Evolutionary conservation across 768 basidiomycete genomes (phyloP).

Genomic region (Exsudoporus frostii): DNA sequence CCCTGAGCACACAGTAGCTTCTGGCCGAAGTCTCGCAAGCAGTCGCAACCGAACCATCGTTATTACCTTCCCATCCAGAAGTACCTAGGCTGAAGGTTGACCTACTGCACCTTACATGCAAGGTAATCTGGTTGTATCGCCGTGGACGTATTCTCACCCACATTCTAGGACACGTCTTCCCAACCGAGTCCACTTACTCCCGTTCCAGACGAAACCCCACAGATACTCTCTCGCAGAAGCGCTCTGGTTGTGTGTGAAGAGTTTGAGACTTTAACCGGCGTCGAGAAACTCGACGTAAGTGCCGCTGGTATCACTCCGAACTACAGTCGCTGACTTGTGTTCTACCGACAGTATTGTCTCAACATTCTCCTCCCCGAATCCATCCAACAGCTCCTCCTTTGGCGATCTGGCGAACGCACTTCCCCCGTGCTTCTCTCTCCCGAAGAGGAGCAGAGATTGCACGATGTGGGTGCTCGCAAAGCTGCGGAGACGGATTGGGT

Average conservation of each 20-base stretch:
- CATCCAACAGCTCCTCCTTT: slow-evolving; percentile 68
- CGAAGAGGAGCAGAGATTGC: slow-evolving; percentile 55
- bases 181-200: slow-evolving; percentile 24
- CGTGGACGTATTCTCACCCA: neutral
- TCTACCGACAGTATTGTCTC: slow-evolving; percentile 54
- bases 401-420: slow-evolving; percentile 60
- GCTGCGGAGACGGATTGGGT: slow-evolving; percentile 67
- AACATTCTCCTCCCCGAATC: slow-evolving; percentile 72
- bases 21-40: slow-evolving; percentile 28
- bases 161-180: slow-evolving; percentile 13
- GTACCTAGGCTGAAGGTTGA: slow-evolving; percentile 16
- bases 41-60: slow-evolving; percentile 28
- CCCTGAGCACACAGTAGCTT: slow-evolving; percentile 22
- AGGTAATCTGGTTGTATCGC: slow-evolving; percentile 11
- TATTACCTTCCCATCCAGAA: slow-evolving; percentile 27
- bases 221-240: neutral
- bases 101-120: neutral
- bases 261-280: slow-evolving; percentile 41
- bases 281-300: slow-evolving; percentile 54
- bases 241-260: slow-evolving; percentile 37
- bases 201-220: slow-evolving; percentile 11
- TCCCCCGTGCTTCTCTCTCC: slow-evolving; percentile 45
- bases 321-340: neutral
- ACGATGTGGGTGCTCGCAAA: slow-evolving; percentile 45
- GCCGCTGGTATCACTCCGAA: neutral